Evolutionary conservation across 1,139 yeast genomes (phyloP).

Genomic region (Saccharomyces hybrid): DNA sequence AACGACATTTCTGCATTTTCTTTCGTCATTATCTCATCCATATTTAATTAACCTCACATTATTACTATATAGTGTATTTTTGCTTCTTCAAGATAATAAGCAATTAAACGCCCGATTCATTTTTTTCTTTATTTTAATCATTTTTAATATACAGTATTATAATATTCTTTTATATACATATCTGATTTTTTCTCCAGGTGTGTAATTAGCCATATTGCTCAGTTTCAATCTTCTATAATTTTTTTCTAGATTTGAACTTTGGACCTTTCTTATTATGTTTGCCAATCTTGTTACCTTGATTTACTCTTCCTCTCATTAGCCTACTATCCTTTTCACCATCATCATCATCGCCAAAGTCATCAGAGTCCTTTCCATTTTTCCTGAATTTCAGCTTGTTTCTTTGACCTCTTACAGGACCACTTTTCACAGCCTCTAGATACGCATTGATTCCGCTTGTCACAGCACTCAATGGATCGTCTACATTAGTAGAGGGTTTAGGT

Average conservation of each 20-base stretch:
- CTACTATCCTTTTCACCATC: constrained; percentile 17
- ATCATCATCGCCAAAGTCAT: constrained; percentile 50
- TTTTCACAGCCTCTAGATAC: constrained; percentile 84
- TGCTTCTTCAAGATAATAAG: neutral
- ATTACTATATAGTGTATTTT: neutral
- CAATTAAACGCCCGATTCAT: neutral
- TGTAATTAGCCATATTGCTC: neutral
- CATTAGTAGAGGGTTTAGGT: constrained; percentile 14
- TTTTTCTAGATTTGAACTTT: constrained; percentile 29
- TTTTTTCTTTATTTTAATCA: neutral
- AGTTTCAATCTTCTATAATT: constrained; percentile 17
- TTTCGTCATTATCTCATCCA: constrained; percentile 1
- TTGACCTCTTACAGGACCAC: constrained; percentile 91
- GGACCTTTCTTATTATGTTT: constrained; percentile 23
- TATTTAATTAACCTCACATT: constrained; percentile 3
- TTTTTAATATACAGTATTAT: constrained; percentile 2
- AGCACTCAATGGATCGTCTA: constrained; percentile 43
- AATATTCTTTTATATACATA: constrained; percentile 5
- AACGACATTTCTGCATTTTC: constrained; percentile 11
- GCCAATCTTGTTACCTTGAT: constrained; percentile 19
- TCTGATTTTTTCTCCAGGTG: neutral
- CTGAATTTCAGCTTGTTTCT: constrained; percentile 83
- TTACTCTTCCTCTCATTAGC: constrained; percentile 11
- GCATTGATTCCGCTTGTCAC: constrained; percentile 67
- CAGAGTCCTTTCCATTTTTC: constrained; percentile 49